These are phyloP conservation scores for Trichoderma orchidacearum DNA, from an alignment of 495 filamentous ascomycete genomes.

Conservation along the genomic window DNA sequence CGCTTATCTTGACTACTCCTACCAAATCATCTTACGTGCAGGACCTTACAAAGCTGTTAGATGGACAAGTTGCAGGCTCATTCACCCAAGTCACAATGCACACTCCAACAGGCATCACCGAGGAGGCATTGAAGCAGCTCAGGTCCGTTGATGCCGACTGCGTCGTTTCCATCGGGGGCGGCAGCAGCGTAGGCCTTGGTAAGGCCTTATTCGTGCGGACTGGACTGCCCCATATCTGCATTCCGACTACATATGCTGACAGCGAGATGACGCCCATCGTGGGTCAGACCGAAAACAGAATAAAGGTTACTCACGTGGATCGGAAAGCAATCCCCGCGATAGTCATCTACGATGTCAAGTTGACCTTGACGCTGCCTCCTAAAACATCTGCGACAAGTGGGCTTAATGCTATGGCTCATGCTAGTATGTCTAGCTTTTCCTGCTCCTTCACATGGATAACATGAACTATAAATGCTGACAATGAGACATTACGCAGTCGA, in stretches of 20 bases:
- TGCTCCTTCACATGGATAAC: not conserved
- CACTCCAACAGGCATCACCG: not conserved
- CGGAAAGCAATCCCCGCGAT: not conserved
- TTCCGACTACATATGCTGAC: not conserved
- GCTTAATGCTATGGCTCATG: slow-evolving; percentile 54
- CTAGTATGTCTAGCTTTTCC: not conserved
- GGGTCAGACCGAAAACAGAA: not conserved
- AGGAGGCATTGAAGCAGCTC: not conserved
- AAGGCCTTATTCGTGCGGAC: not conserved
- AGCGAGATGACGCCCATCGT: slow-evolving; percentile 1
- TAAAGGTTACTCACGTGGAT: not conserved
- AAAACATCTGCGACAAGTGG: slow-evolving; percentile 46
- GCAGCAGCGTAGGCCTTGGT: not conserved
- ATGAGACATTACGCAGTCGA: slow-evolving; percentile 28
- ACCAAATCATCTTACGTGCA: not conserved
- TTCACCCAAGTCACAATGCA: not conserved
- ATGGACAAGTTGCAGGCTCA: not conserved
- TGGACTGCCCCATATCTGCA: not conserved
- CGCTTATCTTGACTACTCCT: not conserved
- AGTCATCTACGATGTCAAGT: slow-evolving; percentile 1
- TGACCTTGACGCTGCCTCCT: slow-evolving; percentile 36
- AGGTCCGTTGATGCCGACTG: not conserved
- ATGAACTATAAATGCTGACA: not conserved
- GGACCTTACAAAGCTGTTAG: not conserved
- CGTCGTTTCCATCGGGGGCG: not conserved